Evolutionary conservation across 2,329 filamentous ascomycete species (phyloP), one percentile per base, ranked within the genome.

Genomic region (Pyricularia pennisetigena): DNA sequence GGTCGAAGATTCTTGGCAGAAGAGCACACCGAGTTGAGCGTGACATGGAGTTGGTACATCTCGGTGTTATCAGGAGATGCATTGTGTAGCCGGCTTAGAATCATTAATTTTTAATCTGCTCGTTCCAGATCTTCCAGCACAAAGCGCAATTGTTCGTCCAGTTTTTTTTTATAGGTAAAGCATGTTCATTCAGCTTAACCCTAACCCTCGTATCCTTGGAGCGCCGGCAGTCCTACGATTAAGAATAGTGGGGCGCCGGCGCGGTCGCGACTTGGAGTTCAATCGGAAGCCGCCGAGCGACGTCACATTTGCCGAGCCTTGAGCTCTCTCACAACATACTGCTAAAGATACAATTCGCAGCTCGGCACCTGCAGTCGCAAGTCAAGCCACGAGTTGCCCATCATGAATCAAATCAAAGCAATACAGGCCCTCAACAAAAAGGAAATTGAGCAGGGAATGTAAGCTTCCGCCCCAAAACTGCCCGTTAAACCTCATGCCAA

Each of bases 381-480:
- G n/a, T 23, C 14, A 66, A n/a, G 5, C 59, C 24, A 16, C 65
- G 8, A 9, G 41, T 6, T 23, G 32, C 14, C 67, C 74, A 82
- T 72, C 30, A 99, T 99, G 95, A 97, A 99, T 78, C 90, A 92
- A 73, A 95, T 99, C 73, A 91, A 93, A 73, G 90, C 93, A 69
- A 95, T 97, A 70, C 92, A 97, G 78, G 88, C 90, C 77, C 90
- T 99, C 69, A 99, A 99, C 78, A 93, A 95, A 82, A 90, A 89
- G 73, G 95, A 99, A 80, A 91, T 99, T 70, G 94, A 97, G 78
- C 89, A 93, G 77, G 92, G 90, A 76, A 86, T 93, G 88, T 90
- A 78, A 78, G 89, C 83, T n/a, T 20, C 1, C 7, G 9, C 1
- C 20, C 41, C 20, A 49, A 20, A 20, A n/a, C 41, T n/a, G 4